These are phyloP conservation scores for Lichtheimia ornata DNA, from an alignment of 371 early-diverging fungal genomes.

Conservation along the genomic window DNA sequence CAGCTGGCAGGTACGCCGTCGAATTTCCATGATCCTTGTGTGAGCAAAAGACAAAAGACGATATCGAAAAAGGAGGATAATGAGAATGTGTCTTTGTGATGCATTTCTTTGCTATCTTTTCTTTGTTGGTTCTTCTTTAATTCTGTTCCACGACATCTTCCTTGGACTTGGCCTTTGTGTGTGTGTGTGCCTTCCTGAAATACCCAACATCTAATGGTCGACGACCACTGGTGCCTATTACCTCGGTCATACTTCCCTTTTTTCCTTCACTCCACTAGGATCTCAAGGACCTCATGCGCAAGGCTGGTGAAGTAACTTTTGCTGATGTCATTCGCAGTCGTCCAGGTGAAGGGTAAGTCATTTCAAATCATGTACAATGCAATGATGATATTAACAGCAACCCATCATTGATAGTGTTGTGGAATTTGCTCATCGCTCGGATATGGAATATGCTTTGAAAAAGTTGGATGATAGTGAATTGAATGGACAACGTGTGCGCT, in stretches of 20 bases:
- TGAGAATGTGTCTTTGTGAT: too few relatives aligned
- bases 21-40: neutral
- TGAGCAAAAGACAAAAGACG: too few relatives aligned
- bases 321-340: slow-evolving; percentile 84
- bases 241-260: slow-evolving; percentile 6
- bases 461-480: slow-evolving; percentile 87
- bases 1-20: slow-evolving; percentile 79
- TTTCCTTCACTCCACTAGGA: slow-evolving; percentile 63
- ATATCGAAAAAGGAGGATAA: too few relatives aligned
- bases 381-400: neutral
- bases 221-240: too few relatives aligned
- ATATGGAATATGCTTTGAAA: slow-evolving; percentile 85
- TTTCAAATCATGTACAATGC: neutral
- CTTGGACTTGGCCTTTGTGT: slow-evolving; percentile 13
- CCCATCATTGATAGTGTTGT: slow-evolving; percentile 65
- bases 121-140: too few relatives aligned
- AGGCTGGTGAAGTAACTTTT: slow-evolving; percentile 94
- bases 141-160: neutral
- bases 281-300: slow-evolving; percentile 95
- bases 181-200: neutral
- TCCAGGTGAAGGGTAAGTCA: slow-evolving; percentile 82
- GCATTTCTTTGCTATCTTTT: too few relatives aligned
- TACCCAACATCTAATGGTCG: neutral
- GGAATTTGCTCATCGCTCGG: slow-evolving; percentile 81
- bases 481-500: slow-evolving; percentile 75